Evolutionary conservation across 1,284 basidiomycete species (phyloP).

Genomic region (Apiotrichum gracile): DNA sequence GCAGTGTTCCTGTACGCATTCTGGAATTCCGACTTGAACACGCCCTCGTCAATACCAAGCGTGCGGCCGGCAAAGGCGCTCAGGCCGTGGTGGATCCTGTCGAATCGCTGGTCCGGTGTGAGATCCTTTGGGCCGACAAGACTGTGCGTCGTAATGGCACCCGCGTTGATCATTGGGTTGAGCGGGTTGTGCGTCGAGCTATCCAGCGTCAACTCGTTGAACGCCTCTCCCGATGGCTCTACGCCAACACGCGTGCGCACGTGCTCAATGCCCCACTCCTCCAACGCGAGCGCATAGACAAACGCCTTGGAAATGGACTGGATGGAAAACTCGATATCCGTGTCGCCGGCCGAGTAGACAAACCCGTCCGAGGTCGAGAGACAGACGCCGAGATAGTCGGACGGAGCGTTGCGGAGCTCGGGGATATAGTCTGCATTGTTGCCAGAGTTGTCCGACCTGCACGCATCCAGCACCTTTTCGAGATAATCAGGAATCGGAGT

Average conservation of each 20-base stretch:
- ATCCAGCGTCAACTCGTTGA: slow-evolving; percentile 16
- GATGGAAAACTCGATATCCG: slow-evolving; percentile 13
- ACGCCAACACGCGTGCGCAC: slow-evolving; percentile 6
- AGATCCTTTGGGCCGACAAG: slow-evolving; percentile 2
- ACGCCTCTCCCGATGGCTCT: slow-evolving; percentile 17
- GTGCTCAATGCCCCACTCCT: slow-evolving; percentile 9
- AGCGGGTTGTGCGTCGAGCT: slow-evolving; percentile 8
- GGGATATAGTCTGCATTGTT: slow-evolving; percentile 13
- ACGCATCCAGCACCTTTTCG: background rate
- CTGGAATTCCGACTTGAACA: slow-evolving; percentile 9
- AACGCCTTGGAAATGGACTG: slow-evolving; percentile 20
- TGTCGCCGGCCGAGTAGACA: slow-evolving; percentile 13
- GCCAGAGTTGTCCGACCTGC: background rate
- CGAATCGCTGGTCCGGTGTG: slow-evolving; percentile 5
- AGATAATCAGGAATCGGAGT: slow-evolving; percentile 11
- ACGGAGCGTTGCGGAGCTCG: slow-evolving; percentile 10
- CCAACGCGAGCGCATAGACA: slow-evolving; percentile 16
- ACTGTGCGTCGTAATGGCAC: slow-evolving; percentile 13
- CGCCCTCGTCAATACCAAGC: slow-evolving; percentile 9
- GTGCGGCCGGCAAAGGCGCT: slow-evolving; percentile 11
- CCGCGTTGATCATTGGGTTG: slow-evolving; percentile 21
- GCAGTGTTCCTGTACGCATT: slow-evolving; percentile 14
- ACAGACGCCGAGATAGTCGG: slow-evolving; percentile 2
- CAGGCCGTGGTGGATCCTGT: slow-evolving; percentile 11
- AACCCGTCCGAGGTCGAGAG: slow-evolving; percentile 13